These are phyloP conservation scores for Phytophthora litchii DNA, from an alignment of 352 stramenopile genomes.

Conservation along the genomic window DNA sequence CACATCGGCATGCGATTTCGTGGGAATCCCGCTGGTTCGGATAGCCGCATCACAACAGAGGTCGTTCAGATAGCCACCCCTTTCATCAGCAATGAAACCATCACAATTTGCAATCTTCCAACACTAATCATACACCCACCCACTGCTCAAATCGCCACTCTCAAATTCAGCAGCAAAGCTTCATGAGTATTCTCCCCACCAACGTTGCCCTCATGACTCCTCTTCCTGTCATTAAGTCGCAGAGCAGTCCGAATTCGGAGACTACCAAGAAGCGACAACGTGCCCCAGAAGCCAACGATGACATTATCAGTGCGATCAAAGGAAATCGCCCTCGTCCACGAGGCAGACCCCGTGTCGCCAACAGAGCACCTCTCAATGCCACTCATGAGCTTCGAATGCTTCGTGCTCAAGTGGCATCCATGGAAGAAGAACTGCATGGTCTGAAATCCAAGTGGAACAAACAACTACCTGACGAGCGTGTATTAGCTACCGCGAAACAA, in stretches of 20 bases:
- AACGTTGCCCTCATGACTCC: constrained; percentile 2
- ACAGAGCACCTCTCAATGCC: constrained; percentile 16
- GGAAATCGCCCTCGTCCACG: background rate
- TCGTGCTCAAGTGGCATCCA: constrained; percentile 28
- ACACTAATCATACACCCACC: too few relatives aligned
- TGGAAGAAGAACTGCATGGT: constrained; percentile 36
- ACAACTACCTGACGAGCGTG: constrained; percentile 25
- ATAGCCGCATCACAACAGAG: too few relatives aligned
- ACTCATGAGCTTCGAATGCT: constrained; percentile 39
- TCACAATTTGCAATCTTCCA: too few relatives aligned
- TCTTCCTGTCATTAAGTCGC: constrained; percentile 1
- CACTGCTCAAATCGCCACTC: too few relatives aligned
- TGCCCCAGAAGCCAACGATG: constrained; percentile 5
- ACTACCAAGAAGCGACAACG: constrained; percentile 21
- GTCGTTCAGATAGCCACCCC: too few relatives aligned
- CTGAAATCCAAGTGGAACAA: constrained; percentile 29
- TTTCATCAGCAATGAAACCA: too few relatives aligned
- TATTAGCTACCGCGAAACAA: constrained; percentile 18
- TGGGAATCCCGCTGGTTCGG: too few relatives aligned
- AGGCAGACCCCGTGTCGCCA: constrained; percentile 12
- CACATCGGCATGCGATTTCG: too few relatives aligned
- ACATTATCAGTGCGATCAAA: constrained; percentile 15
- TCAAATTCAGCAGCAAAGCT: too few relatives aligned
- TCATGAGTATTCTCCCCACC: too few relatives aligned
- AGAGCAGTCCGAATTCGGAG: background rate